A percentile compares a stretch with the other conserved stretches of the same genome.
These are phyloP conservation scores for Fusarium dlaminii DNA, from an alignment of 2,329 filamentous ascomycete species.

Conservation along the genomic window DNA sequence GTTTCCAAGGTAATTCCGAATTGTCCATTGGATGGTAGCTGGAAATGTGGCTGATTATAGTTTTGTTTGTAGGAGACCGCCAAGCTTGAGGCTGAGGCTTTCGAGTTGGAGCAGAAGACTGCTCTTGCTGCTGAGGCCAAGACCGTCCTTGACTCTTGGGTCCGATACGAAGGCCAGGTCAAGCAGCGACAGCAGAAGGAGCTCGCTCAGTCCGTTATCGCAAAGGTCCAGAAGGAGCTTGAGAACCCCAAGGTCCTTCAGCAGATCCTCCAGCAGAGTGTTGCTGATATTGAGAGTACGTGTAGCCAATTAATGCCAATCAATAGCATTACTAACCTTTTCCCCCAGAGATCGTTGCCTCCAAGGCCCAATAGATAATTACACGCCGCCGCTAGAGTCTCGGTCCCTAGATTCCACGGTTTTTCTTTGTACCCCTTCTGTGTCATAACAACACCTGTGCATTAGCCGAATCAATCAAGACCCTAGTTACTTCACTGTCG, in stretches of 20 bases:
- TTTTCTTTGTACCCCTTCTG: constrained; percentile 64
- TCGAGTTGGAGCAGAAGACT: constrained; percentile 96
- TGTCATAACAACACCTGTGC: constrained; percentile 68
- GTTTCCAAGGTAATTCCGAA: constrained; percentile 85
- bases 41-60: constrained; percentile 34
- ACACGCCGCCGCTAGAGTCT: constrained; percentile 47
- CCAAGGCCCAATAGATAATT: constrained; percentile 70
- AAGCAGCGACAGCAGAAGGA: constrained; percentile 99
- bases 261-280: constrained; percentile 97
- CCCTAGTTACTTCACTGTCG: constrained; percentile 41
- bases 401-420: constrained; percentile 48
- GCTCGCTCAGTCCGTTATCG: constrained; percentile 90
- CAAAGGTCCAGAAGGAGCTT: constrained; percentile 98
- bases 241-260: constrained; percentile 97
- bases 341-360: constrained; percentile 66
- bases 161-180: constrained; percentile 97
- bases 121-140: constrained; percentile 93
- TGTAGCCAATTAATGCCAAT: constrained; percentile 12
- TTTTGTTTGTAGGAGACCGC: constrained; percentile 82
- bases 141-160: constrained; percentile 96
- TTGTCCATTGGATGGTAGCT: constrained; percentile 8
- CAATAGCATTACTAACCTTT: constrained; percentile 46
- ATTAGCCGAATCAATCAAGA: constrained; percentile 64
- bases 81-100: constrained; percentile 93
- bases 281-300: constrained; percentile 94